Evolutionary conservation across 179 eudicot genomes (phyloP).

Genomic region (Amaranthus tricolor): DNA sequence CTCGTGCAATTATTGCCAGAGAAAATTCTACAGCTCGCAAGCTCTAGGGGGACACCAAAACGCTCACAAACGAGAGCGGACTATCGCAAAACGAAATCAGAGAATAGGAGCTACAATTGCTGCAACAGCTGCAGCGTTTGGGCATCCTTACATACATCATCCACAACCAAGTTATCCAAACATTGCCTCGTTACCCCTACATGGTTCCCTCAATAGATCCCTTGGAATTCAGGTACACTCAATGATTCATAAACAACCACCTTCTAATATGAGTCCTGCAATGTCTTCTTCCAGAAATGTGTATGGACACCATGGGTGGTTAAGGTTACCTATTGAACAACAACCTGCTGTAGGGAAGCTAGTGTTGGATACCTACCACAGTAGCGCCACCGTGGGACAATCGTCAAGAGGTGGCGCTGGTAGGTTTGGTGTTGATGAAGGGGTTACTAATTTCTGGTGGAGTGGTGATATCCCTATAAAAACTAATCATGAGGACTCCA

Average conservation of each 20-base stretch:
- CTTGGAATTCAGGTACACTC: constrained; percentile 75
- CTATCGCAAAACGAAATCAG: constrained; percentile 55
- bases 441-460: constrained; percentile 31
- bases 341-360: constrained; percentile 68
- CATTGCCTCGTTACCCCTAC: constrained; percentile 52
- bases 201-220: constrained; percentile 45
- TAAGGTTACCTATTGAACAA: constrained; percentile 51
- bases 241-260: constrained; percentile 50
- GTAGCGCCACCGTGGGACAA: constrained; percentile 15
- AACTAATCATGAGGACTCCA: constrained; percentile 40
- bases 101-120: constrained; percentile 51
- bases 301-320: constrained; percentile 60
- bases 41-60: constrained; percentile 73
- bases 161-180: constrained; percentile 28
- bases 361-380: constrained; percentile 23
- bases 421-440: no score
- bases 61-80: constrained; percentile 66
- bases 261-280: constrained; percentile 16
- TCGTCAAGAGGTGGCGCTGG: constrained; percentile 27
- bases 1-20: constrained; percentile 68
- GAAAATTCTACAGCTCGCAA: constrained; percentile 67
- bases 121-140: constrained; percentile 46
- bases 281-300: constrained; percentile 39
- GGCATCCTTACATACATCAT: constrained; percentile 40
- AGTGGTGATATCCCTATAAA: constrained; percentile 32